Evolutionary conservation across 2,329 filamentous ascomycete species (phyloP), one percentile per base, ranked within the genome.

Genomic region (Geosmithia putterillii): DNA sequence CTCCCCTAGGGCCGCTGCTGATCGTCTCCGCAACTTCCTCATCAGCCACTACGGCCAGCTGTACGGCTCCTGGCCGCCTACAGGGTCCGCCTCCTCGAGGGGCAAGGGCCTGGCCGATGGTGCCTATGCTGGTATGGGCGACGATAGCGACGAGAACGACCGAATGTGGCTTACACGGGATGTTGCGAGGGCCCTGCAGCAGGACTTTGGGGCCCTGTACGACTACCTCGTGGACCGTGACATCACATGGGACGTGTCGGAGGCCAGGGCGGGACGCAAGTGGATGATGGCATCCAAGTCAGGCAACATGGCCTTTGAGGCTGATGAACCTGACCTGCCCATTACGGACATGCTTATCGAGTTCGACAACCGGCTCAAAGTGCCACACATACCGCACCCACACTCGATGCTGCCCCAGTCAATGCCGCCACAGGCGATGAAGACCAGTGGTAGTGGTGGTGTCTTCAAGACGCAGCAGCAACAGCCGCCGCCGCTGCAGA

Each of bases 151-250:
- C 34, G 60, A 70, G 28, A 41, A 50, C 32, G 60, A 70, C 25
- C 68, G 72, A 9, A 65, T 66, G 35, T 84, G 80, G 80, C 64
- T 85, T 12, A 80, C 73, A 4, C 67, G 81, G 36, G 70, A 66
- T 3, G 56, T 83, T 17, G 70, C 70, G 1, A 66, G 70, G 40
- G 65, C 64, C 3, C 56, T 86, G n/a, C 77, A 82, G 49, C 66
- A 64, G 25, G 81, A 85, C 49, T 84, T 86, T 51, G 76, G 77
- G 2, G 74, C 76, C 0, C 61, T 86, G 2, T 86, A 86, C 51
- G 80, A 85, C 52, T 83, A 82, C 48, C 63, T 85, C 1, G 80
- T 86, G 15, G 74, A 85, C 55, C 71, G 78, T 5, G 75, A 83
- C 40, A 70, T 83, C 4, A 56, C 72, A 1, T 86, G 81, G 78